These are phyloP conservation scores for Dothiorella sarmentorum DNA, from an alignment of 2,329 filamentous ascomycete genomes.

Conservation along the genomic window DNA sequence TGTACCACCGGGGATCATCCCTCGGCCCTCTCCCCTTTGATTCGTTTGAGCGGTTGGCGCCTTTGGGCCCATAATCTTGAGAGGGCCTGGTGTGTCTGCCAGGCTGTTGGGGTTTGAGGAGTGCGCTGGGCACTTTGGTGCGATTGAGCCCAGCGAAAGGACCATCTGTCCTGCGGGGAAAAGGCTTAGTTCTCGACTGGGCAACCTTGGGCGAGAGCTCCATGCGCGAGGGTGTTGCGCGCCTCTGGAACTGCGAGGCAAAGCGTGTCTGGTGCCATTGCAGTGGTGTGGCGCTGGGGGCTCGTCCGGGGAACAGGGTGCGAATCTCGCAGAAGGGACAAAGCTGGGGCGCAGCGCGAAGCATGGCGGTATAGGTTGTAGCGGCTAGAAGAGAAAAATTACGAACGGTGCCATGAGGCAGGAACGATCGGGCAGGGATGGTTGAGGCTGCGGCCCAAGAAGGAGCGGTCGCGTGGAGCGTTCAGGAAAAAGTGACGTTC, in stretches of 20 bases:
- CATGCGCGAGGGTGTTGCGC: constrained; percentile 48
- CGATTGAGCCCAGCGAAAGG: constrained; percentile 34
- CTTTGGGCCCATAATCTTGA: background rate
- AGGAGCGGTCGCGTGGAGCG: background rate
- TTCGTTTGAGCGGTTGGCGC: background rate
- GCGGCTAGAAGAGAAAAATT: background rate
- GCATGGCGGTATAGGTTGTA: constrained; percentile 5
- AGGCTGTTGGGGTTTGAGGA: constrained; percentile 20
- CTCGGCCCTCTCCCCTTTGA: background rate
- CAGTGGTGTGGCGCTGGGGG: constrained; percentile 19
- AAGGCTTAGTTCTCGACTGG: background rate
- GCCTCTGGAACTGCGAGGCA: constrained; percentile 41
- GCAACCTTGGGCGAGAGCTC: constrained; percentile 41
- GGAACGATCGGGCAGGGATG: background rate
- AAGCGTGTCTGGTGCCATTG: constrained; percentile 39
- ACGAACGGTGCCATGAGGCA: background rate
- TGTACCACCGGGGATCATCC: constrained; percentile 6
- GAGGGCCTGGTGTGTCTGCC: constrained; percentile 12
- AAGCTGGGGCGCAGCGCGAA: constrained; percentile 15
- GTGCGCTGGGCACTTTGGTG: constrained; percentile 28
- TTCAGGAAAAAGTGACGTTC: background rate
- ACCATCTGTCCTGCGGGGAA: constrained; percentile 17
- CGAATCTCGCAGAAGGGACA: constrained; percentile 46
- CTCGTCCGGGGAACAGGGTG: constrained; percentile 24
- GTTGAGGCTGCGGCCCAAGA: background rate